These are phyloP conservation scores for Wallacemonas sp. DNA, from an alignment of 208 protist species.

Conservation along the genomic window DNA sequence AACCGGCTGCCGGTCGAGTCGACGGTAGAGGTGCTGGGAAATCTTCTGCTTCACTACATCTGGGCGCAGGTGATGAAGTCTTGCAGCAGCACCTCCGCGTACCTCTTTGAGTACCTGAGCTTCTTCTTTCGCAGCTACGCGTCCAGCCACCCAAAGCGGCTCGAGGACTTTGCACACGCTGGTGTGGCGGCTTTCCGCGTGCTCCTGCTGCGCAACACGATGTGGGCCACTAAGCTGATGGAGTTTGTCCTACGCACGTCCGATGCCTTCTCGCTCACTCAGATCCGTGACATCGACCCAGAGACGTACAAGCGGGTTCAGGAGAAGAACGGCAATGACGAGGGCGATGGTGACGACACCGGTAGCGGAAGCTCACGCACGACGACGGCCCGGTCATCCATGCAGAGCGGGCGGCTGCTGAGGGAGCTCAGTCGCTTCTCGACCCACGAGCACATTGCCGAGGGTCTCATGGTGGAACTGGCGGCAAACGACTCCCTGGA, in stretches of 20 bases:
- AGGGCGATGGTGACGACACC: conserved; percentile 12
- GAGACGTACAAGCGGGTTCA: conserved; percentile 36
- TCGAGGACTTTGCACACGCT: conserved; percentile 52
- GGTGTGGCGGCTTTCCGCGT: conserved; percentile 60
- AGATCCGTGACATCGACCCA: conserved; percentile 86
- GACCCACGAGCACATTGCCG: conserved; percentile 77
- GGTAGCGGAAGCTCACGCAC: conserved; percentile 17
- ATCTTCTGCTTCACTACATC: conserved; percentile 66
- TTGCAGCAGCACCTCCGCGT: conserved; percentile 22
- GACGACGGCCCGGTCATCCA: conserved; percentile 55
- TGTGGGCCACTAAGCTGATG: conserved; percentile 37
- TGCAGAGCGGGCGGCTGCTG: conserved; percentile 74
- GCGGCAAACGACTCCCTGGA: conserved; percentile 30
- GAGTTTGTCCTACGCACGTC: conserved; percentile 56
- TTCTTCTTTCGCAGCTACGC: conserved; percentile 85
- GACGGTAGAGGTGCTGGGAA: conserved; percentile 50
- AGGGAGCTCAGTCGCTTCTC: conserved; percentile 83
- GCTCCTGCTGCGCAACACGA: conserved; percentile 39
- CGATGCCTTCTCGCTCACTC: conserved; percentile 75
- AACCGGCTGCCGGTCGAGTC: conserved; percentile 68
- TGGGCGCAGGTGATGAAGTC: conserved; percentile 28
- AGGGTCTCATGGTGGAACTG: conserved; percentile 66
- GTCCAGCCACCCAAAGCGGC: conserved; percentile 68
- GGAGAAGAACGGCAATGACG: conserved; percentile 10
- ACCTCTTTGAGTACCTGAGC: conserved; percentile 65